Evolutionary conservation across 2,329 filamentous ascomycete genomes (phyloP).

Genomic region (Xylaria sp.): DNA sequence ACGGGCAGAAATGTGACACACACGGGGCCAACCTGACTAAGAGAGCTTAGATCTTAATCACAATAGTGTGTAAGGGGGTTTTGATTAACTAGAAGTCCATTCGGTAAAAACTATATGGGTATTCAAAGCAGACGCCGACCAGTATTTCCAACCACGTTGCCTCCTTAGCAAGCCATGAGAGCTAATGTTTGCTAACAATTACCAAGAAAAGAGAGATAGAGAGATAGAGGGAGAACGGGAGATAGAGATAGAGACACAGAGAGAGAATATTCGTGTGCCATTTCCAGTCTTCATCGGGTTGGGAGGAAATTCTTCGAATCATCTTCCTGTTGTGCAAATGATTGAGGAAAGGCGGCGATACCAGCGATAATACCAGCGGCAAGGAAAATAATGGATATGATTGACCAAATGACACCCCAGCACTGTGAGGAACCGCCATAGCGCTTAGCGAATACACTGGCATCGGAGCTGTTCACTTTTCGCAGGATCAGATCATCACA

Average conservation of each 20-base stretch:
- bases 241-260: too few relatives aligned
- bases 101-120: background rate
- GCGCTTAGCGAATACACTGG: conserved; percentile 79
- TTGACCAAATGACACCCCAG: conserved; percentile 82
- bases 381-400: conserved; percentile 79
- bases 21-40: too few relatives aligned
- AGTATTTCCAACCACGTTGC: background rate
- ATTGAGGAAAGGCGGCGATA: conserved; percentile 79
- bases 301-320: conserved; percentile 74
- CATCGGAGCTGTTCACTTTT: conserved; percentile 83
- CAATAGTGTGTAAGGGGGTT: background rate
- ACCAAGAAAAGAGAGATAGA: background rate
- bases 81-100: background rate
- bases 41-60: too few relatives aligned
- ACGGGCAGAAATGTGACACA: too few relatives aligned
- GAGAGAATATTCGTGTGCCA: background rate
- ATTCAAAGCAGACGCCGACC: background rate
- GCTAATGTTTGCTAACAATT: background rate
- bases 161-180: background rate
- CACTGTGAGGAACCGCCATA: conserved; percentile 84
- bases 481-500: conserved; percentile 83
- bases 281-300: conserved; percentile 16
- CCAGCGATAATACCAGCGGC: conserved; percentile 77
- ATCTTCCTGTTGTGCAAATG: conserved; percentile 72
- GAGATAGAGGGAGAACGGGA: too few relatives aligned